A percentile compares a stretch with the other conserved stretches of the same genome.
phyloP scores from a whole-genome alignment of 1,284 basidiomycete species.

The Leccinum subfulvum region DNA sequence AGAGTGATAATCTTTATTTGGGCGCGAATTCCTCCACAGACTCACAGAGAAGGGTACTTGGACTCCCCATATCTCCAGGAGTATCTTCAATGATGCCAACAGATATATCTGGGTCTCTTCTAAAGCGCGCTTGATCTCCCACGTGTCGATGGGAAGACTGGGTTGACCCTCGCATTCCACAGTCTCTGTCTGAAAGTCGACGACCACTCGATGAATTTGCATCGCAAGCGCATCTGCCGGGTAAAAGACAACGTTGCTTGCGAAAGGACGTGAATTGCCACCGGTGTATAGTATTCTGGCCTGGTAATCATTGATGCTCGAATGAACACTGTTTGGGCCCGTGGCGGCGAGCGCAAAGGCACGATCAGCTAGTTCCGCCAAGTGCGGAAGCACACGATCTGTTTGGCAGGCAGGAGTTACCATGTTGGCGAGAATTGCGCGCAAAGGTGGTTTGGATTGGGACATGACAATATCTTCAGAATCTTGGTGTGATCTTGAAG shows the following conservation, averaged over 20 bases:
- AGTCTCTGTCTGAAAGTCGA: constrained; percentile 26
- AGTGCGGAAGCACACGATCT: constrained; percentile 11
- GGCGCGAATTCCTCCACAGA: not conserved
- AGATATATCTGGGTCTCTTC: constrained; percentile 21
- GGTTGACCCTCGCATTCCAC: constrained; percentile 15
- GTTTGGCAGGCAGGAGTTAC: constrained; percentile 1
- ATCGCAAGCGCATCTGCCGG: constrained; percentile 9
- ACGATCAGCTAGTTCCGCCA: not conserved
- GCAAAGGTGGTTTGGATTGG: constrained; percentile 15
- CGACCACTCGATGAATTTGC: constrained; percentile 14
- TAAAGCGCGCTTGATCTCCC: constrained; percentile 21
- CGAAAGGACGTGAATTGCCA: constrained; percentile 11
- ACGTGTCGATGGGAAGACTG: constrained; percentile 20
- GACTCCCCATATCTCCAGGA: not conserved
- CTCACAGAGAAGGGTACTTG: not conserved
- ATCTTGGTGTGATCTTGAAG: too few relatives aligned
- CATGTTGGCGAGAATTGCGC: constrained; percentile 21
- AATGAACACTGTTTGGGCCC: not conserved
- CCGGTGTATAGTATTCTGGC: constrained; percentile 21
- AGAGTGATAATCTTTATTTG: not conserved
- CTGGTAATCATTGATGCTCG: constrained; percentile 5
- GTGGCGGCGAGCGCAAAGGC: not conserved
- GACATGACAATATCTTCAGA: constrained; percentile 17
- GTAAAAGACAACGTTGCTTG: constrained; percentile 18
- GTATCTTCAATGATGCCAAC: not conserved